Conservation (phyloP, 495 filamentous ascomycete species). For the Neurospora sp. region DNA sequence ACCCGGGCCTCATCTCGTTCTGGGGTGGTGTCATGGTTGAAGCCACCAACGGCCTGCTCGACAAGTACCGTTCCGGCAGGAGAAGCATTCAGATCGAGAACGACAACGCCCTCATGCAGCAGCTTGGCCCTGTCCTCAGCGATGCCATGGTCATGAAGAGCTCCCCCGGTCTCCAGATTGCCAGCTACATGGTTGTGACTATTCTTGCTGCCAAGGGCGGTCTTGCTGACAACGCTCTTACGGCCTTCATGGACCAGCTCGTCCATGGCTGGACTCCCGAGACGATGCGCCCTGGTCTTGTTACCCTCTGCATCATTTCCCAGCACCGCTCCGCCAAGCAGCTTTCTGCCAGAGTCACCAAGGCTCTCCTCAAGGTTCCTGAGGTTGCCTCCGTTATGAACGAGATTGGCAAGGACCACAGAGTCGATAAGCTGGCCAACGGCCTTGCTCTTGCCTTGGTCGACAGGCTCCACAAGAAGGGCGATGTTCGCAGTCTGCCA, state of each 20-base stretch:
- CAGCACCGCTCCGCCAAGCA: conserved; percentile 60
- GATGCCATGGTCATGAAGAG: conserved; percentile 63
- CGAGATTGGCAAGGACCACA: conserved; percentile 53
- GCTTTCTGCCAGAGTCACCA: conserved; percentile 58
- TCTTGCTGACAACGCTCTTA: conserved; percentile 63
- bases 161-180: conserved; percentile 65
- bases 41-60: conserved; percentile 68
- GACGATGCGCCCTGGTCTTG: conserved; percentile 60
- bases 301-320: conserved; percentile 70
- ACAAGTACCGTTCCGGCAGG: conserved; percentile 60
- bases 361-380: conserved; percentile 54
- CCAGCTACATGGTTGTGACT: conserved; percentile 81
- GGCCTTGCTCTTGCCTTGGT: conserved; percentile 60
- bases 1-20: conserved; percentile 69
- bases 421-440: conserved; percentile 62
- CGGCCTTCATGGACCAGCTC: conserved; percentile 78
- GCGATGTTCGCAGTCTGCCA: conserved; percentile 44
- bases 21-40: conserved; percentile 81
- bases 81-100: conserved; percentile 56
- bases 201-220: conserved; percentile 72
- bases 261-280: conserved; percentile 63
- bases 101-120: conserved; percentile 67
- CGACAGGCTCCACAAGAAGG: conserved; percentile 51
- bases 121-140: conserved; percentile 65
- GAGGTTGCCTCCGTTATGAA: conserved; percentile 47